phyloP scores from a whole-genome alignment of 352 stramenopile species.

The Phytopythium delawarense region DNA sequence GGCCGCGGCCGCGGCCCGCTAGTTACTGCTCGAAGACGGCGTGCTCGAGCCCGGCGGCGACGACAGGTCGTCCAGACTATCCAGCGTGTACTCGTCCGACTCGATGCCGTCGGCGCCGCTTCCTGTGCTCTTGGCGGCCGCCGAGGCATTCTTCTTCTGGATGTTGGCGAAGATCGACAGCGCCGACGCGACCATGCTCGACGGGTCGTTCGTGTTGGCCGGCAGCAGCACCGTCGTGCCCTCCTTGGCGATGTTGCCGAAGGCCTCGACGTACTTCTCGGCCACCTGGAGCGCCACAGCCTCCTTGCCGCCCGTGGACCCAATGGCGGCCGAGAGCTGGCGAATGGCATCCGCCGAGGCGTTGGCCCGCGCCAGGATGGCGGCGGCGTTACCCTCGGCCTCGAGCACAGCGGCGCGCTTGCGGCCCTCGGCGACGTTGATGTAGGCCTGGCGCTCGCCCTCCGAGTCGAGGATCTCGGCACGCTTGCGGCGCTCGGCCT shows the following conservation, averaged over 20 bases:
- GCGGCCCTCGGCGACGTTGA: slow-evolving; percentile 90
- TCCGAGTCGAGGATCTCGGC: slow-evolving; percentile 91
- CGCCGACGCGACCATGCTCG: slow-evolving; percentile 87
- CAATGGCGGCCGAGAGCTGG: slow-evolving; percentile 68
- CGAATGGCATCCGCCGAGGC: slow-evolving; percentile 82
- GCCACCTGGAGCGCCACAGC: slow-evolving; percentile 84
- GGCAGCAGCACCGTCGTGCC: slow-evolving; percentile 84
- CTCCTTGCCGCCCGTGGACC: slow-evolving; percentile 61
- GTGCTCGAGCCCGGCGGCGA: slow-evolving; percentile 5
- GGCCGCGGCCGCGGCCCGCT: background rate
- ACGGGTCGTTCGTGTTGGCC: slow-evolving; percentile 78
- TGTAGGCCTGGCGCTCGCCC: slow-evolving; percentile 84
- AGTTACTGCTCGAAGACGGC: background rate
- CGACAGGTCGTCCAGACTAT: slow-evolving; percentile 39
- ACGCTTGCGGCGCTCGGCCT: slow-evolving; percentile 89
- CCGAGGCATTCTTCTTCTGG: slow-evolving; percentile 66
- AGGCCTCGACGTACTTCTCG: slow-evolving; percentile 92
- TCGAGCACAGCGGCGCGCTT: slow-evolving; percentile 85
- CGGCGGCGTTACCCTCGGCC: slow-evolving; percentile 80
- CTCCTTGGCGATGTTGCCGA: slow-evolving; percentile 88
- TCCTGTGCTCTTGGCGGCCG: slow-evolving; percentile 16
- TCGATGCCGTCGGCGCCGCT: slow-evolving; percentile 15
- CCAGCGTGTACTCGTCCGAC: slow-evolving; percentile 59
- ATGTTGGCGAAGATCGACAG: slow-evolving; percentile 88
- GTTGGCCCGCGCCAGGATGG: slow-evolving; percentile 77